Evolutionary conservation across 768 basidiomycete species (phyloP).

Genomic region (Mrakia hoshinonis): DNA sequence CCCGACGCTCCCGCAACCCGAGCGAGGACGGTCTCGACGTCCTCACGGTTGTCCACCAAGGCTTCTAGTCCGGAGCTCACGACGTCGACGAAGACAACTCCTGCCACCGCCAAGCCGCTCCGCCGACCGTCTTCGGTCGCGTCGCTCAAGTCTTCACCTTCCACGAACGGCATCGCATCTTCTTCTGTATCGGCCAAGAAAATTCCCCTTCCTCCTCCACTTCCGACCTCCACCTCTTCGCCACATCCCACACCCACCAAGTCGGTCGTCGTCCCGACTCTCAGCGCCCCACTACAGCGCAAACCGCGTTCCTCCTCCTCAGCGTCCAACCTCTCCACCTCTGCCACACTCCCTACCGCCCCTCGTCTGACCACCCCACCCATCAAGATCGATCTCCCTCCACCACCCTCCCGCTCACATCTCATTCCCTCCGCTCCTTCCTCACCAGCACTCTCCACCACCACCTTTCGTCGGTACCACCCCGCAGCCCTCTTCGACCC

Average conservation of each 20-base stretch:
- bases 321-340: neutral
- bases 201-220: neutral
- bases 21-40: neutral
- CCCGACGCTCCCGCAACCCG: neutral
- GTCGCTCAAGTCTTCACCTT: neutral
- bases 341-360: neutral
- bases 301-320: neutral
- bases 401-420: conserved; percentile 1
- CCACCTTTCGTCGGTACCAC: conserved; percentile 33
- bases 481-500: conserved; percentile 27
- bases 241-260: neutral
- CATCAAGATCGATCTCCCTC: conserved; percentile 29
- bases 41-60: neutral
- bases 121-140: neutral
- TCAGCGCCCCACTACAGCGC: neutral
- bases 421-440: conserved; percentile 32
- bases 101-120: neutral
- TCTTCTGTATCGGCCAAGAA: neutral
- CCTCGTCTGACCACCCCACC: neutral
- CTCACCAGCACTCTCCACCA: conserved; percentile 30
- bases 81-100: neutral
- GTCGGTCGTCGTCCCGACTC: neutral
- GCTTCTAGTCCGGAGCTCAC: conserved; percentile 2
- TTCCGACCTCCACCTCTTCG: neutral
- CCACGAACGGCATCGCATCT: neutral